Conservation (phyloP, 805 yeast genomes). For the Wickerhamiella musiphila region DNA sequence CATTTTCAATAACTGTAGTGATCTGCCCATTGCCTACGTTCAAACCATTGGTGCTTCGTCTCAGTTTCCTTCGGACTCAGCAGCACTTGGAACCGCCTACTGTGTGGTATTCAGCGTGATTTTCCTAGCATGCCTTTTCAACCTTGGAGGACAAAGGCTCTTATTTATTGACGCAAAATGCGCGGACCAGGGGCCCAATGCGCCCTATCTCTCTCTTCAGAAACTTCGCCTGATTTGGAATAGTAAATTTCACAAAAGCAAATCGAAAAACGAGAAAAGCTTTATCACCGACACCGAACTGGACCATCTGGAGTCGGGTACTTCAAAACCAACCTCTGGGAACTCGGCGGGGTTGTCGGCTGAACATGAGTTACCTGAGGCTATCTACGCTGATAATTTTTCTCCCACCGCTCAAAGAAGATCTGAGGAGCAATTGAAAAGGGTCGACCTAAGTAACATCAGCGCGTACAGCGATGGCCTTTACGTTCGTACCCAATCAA, state of each 20-base stretch:
- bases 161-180: conserved; percentile 50
- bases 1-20: conserved; percentile 61
- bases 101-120: conserved; percentile 60
- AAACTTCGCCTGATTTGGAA: too few relatives aligned
- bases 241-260: neutral
- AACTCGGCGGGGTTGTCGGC: neutral
- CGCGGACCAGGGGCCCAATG: conserved; percentile 7
- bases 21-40: conserved; percentile 67
- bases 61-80: conserved; percentile 37
- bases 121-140: conserved; percentile 52
- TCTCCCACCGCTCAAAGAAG: too few relatives aligned
- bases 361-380: neutral
- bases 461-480: conserved; percentile 3
- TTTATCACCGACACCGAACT: too few relatives aligned
- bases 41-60: conserved; percentile 46
- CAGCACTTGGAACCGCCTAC: conserved; percentile 66
- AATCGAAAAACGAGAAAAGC: neutral
- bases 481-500: neutral
- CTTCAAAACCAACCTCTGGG: neutral
- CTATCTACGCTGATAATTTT: neutral
- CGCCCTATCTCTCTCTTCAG: neutral
- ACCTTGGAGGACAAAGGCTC: conserved; percentile 55
- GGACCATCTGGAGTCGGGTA: neutral
- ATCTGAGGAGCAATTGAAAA: too few relatives aligned
- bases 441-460: conserved; percentile 1